A percentile compares a stretch with the other conserved stretches of the same genome.
Evolutionary conservation across 2,329 filamentous ascomycete species (phyloP).

Genomic region (Hymenoscyphus albidus): DNA sequence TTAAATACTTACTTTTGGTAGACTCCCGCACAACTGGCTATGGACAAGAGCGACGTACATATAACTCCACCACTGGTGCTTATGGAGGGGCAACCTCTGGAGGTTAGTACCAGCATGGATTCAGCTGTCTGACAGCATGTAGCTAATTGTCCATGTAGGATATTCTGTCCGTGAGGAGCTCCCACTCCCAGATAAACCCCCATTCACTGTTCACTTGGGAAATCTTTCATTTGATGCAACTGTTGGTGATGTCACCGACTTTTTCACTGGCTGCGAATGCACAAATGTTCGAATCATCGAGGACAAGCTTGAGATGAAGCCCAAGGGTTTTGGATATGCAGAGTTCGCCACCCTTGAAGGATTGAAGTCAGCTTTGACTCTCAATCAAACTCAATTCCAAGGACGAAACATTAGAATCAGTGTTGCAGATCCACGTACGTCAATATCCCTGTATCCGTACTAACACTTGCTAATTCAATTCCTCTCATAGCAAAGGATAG

Average conservation of each 20-base stretch:
- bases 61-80: constrained; percentile 32
- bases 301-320: constrained; percentile 88
- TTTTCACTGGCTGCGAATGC: constrained; percentile 81
- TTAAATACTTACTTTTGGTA: constrained; percentile 21
- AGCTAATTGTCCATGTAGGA: constrained; percentile 38
- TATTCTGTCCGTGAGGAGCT: constrained; percentile 69
- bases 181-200: constrained; percentile 86
- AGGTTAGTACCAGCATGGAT: constrained; percentile 27
- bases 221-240: constrained; percentile 96
- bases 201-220: constrained; percentile 91
- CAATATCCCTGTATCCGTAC: constrained; percentile 30
- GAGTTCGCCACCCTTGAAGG: constrained; percentile 87
- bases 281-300: constrained; percentile 94
- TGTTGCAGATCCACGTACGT: constrained; percentile 95
- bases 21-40: constrained; percentile 35
- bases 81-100: constrained; percentile 32
- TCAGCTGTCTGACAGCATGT: constrained; percentile 5
- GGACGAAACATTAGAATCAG: constrained; percentile 89
- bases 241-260: constrained; percentile 74
- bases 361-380: constrained; percentile 81
- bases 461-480: constrained; percentile 21
- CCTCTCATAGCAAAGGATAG: constrained; percentile 72
- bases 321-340: constrained; percentile 97
- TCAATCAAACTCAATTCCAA: constrained; percentile 79
- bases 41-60: constrained; percentile 34